Base-by-base conservation (phyloP, 768 basidiomycete genomes). In the Suillus sp. region DNA sequence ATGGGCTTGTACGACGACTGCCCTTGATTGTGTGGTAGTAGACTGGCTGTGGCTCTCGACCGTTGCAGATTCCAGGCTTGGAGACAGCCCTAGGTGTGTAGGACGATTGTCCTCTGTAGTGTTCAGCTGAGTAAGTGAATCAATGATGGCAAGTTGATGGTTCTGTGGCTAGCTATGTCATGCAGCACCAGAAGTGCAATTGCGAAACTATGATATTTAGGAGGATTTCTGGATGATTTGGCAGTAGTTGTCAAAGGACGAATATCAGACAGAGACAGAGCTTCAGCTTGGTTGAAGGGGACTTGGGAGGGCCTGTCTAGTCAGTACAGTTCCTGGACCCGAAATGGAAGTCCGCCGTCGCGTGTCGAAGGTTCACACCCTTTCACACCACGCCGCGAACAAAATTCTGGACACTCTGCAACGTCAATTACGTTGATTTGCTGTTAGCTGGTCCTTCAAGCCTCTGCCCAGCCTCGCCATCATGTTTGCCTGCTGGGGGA, bases 121-220 rank as follows among this genome's bases (percentile, higher is more conserved):
- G 80, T 77, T 78, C 77, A 82, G 78, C 74, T 80, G 77, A 72
- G 83, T 84, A 79, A 80, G 75, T 79, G 88, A 80, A 87, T 88
- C 87, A 89, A 91, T 91, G 81, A 82, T 81, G 80, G 71, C 78
- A 73, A 72, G 66, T 63, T 59, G 65, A 67, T 42, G 62, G 67
- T 63, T 69, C 48, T 35, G 64, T 65, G 55, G 63, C 58, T 42
- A 61, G 67, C 66, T 60, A 68, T 65, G 65, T 66, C 74, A 75
- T 75, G 67, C 66, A 69, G 67, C 72, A 54, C 53, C 57, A 66
- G 60, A 60, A 64, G 55, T 59, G 75, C 75, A 62, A 27, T 27
- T 27, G 25, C 16, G 3, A 40, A 40, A 68, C 70, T 38, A 62
- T 45, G 34, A 61, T 63, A 45, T 66, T 71, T 75, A 66, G 65